phyloP scores from a whole-genome alignment of 495 filamentous ascomycete genomes.

The Xylaria grammica region DNA sequence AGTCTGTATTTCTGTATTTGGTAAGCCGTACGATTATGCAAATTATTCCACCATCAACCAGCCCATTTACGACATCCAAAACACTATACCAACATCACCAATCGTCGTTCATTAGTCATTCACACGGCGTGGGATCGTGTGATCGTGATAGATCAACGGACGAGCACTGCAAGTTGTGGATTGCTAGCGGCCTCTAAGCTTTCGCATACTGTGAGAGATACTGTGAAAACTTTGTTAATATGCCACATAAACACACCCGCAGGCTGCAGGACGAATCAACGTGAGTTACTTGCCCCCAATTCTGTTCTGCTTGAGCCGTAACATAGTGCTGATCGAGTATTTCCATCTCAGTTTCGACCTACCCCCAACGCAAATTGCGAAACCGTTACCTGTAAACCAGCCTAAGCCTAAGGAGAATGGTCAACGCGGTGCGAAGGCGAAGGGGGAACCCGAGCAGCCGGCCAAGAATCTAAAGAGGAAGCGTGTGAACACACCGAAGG shows the following conservation, averaged over 20 bases:
- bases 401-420: conserved; percentile 36
- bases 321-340: conserved; percentile 34
- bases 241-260: conserved; percentile 88
- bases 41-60: conserved; percentile 3
- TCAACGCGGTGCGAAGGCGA: conserved; percentile 30
- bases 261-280: conserved; percentile 56
- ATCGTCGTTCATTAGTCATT: background rate
- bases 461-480: conserved; percentile 53
- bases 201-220: too few relatives aligned
- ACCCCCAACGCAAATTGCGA: conserved; percentile 71
- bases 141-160: background rate
- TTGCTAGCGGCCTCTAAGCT: background rate
- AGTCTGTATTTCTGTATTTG: too few relatives aligned
- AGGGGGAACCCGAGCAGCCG: conserved; percentile 31
- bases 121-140: background rate
- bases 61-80: background rate
- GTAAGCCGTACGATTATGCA: too few relatives aligned
- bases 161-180: background rate
- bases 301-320: background rate
- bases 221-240: conserved; percentile 36
- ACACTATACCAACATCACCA: background rate
- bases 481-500: conserved; percentile 53
- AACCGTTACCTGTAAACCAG: conserved; percentile 65
- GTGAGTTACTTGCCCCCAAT: conserved; percentile 28
- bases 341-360: conserved; percentile 66